Percentiles rank a stretch among this genome's conserved stretches.
Evolutionary conservation across 129 eudicot species (phyloP).

Genomic region (Daucus carota): DH1_v3.0 NC_030383.2:15064501-15065000

Average conservation of each 20-base stretch:
- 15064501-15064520: constrained; percentile 10
- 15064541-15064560: constrained; percentile 7
- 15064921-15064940: constrained; percentile 10
- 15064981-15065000: not conserved
- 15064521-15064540: not conserved
- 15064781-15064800: constrained; percentile 13
- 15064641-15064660: too few relatives aligned
- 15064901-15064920: constrained; percentile 12
- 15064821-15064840: constrained; percentile 7
- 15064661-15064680: too few relatives aligned
- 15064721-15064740: constrained; percentile 4
- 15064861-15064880: constrained; percentile 10
- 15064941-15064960: constrained; percentile 7
- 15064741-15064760: constrained; percentile 13
- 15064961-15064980: constrained; percentile 7
- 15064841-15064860: not conserved
- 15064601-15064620: too few relatives aligned
- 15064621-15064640: too few relatives aligned
- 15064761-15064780: constrained; percentile 12
- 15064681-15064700: too few relatives aligned
- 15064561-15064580: constrained; percentile 8
- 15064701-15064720: too few relatives aligned
- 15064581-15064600: not conserved
- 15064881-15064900: constrained; percentile 9
- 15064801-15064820: constrained; percentile 8